Evolutionary conservation across 768 basidiomycete genomes (phyloP).

Genomic region (Rhodotorula kratochvilovae): DNA sequence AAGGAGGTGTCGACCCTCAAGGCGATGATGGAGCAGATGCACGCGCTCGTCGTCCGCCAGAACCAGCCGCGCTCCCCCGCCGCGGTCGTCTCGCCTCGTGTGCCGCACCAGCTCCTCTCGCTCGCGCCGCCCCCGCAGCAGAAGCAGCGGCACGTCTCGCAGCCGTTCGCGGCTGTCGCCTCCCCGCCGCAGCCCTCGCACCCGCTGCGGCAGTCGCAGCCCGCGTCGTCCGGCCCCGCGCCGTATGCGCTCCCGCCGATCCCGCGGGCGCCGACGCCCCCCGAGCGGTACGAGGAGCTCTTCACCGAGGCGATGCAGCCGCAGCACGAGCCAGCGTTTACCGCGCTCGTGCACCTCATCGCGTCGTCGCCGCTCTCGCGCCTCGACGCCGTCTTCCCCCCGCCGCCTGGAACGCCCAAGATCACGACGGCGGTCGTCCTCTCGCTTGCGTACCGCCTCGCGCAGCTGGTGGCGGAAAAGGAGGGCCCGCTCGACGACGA

Average conservation of each 20-base stretch:
- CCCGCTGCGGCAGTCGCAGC: not conserved
- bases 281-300: conserved; percentile 28
- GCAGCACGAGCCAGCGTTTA: conserved; percentile 25
- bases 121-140: not conserved
- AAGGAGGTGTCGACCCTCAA: conserved; percentile 18
- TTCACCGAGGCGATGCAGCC: conserved; percentile 33
- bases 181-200: not conserved
- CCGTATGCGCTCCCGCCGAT: conserved; percentile 21
- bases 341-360: conserved; percentile 23
- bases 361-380: conserved; percentile 6
- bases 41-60: conserved; percentile 3
- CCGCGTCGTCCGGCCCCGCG: not conserved
- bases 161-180: not conserved
- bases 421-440: conserved; percentile 24
- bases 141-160: not conserved
- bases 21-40: conserved; percentile 23
- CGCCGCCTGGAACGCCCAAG: not conserved
- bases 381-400: conserved; percentile 33
- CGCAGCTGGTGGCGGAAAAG: conserved; percentile 3
- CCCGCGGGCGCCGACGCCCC: conserved; percentile 23
- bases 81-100: not conserved
- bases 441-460: conserved; percentile 28
- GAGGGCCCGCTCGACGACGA: conserved; percentile 3
- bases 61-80: not conserved
- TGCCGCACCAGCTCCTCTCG: not conserved